Evolutionary conservation across 208 protist genomes (phyloP), one percentile per base, ranked within the genome.

Genomic region (Leishmania guyanensis): DNA sequence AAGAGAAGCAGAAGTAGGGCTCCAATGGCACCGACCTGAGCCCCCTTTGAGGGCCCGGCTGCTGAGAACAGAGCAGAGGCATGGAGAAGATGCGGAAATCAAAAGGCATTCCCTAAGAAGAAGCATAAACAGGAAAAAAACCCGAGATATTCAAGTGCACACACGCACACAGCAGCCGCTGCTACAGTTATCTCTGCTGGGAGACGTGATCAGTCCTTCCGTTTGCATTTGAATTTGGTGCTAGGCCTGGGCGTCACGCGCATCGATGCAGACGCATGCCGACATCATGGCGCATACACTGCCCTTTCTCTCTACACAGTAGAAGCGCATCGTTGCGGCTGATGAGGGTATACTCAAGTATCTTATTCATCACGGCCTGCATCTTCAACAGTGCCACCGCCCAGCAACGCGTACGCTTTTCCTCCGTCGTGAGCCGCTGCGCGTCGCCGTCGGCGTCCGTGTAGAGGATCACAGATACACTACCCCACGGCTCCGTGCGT

Each of bases 331-430:
- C 29, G 17, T 50, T 46, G 53, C 54, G 26, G 29, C 54, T 26
- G 33, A 77, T 51, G 43, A 68, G 78, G 26, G 91, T 89, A 50
- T 88, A 88, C 81, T 95, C 87, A 16, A 92, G 75, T 75, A 93
- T 78, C 78, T 86, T 90, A 71, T 93, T 90, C 82, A 93, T 89
- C 56, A 93, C 89, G 2, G 79, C 81, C 90, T 95, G 92, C 70
- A 87, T 95, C 68, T 84, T 86, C 83, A 84, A 93, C 29, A 88
- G 78, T 5, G 84, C 78, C 0, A 73, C 85, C 26, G 86, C 87
- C 86, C 87, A 95, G 76, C 80, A 75, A 22, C 81, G 89, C 20
- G 84, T 75, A 62, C 76, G 77, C 64, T 91, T 85, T 39, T 82
- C 74, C 9, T 88, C 54, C 39, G 88, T 88, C 58, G 81, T 71